Conservation (phyloP, 169 alveolate genomes). For the Cryptosporidium meleagridis region DNA sequence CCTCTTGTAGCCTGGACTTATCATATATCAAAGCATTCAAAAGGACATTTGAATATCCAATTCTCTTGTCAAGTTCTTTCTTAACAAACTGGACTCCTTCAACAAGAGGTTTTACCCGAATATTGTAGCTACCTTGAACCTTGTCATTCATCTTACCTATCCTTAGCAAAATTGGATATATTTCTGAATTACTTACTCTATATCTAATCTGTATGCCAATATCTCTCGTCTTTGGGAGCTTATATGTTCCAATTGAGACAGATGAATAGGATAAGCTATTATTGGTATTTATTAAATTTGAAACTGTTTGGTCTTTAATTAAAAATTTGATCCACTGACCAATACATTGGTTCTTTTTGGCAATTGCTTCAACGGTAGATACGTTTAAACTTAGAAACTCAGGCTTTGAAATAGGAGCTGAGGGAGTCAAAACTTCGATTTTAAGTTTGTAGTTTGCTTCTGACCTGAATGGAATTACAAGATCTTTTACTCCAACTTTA, state of each 20-base stretch:
- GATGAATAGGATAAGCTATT: slow-evolving; percentile 24
- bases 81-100: slow-evolving; percentile 14
- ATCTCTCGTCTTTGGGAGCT: slow-evolving; percentile 6
- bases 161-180: slow-evolving; percentile 24
- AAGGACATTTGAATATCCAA: slow-evolving; percentile 35
- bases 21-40: slow-evolving; percentile 38
- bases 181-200: slow-evolving; percentile 29
- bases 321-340: slow-evolving; percentile 59
- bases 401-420: slow-evolving; percentile 60
- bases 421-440: slow-evolving; percentile 13
- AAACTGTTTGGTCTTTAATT: too few species aligned
- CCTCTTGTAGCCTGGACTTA: slow-evolving; percentile 26
- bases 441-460: slow-evolving; percentile 1
- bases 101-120: slow-evolving; percentile 6
- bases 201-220: slow-evolving; percentile 30
- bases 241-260: slow-evolving; percentile 34
- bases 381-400: slow-evolving; percentile 17
- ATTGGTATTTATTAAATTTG: neutral
- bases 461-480: slow-evolving; percentile 17
- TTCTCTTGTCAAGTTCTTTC: slow-evolving; percentile 19
- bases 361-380: slow-evolving; percentile 13
- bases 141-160: slow-evolving; percentile 33
- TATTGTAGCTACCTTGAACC: slow-evolving; percentile 13
- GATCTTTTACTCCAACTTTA: slow-evolving; percentile 17
- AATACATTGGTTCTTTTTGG: slow-evolving; percentile 22